Percentiles rank a stretch among this genome's conserved stretches.
These are phyloP conservation scores for Microcos paniculata DNA, from an alignment of 345 rosid species.

Conservation along the genomic window DNA sequence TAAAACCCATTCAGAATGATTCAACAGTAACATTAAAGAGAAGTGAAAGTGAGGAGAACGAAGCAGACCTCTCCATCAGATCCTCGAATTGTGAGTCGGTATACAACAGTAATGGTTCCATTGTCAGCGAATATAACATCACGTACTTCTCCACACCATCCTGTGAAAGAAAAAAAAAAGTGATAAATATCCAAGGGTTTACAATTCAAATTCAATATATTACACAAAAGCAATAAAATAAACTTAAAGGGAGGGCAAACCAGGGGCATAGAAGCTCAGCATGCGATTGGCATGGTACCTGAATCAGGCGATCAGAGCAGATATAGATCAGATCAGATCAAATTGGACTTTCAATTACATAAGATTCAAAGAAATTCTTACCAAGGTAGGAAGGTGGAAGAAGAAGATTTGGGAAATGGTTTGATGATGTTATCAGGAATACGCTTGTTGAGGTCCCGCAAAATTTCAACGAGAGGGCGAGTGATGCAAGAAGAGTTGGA, in stretches of 20 bases:
- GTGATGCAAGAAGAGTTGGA: slow-evolving; percentile 70
- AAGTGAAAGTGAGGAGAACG: slow-evolving; percentile 4
- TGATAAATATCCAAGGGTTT: neutral
- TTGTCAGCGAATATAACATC: slow-evolving; percentile 90
- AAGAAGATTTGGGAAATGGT: slow-evolving; percentile 29
- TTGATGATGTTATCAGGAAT: slow-evolving; percentile 86
- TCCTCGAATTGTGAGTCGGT: slow-evolving; percentile 91
- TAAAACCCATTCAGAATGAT: too few species aligned
- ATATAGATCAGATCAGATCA: slow-evolving; percentile 9
- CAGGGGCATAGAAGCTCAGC: slow-evolving; percentile 98
- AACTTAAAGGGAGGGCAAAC: slow-evolving; percentile 38
- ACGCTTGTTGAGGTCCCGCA: slow-evolving; percentile 93
- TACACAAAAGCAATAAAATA: neutral
- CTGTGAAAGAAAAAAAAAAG: slow-evolving; percentile 30
- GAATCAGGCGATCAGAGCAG: neutral
- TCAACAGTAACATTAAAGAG: neutral
- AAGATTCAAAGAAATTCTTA: neutral
- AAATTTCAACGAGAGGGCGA: slow-evolving; percentile 90
- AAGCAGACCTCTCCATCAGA: slow-evolving; percentile 89
- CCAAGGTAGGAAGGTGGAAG: slow-evolving; percentile 78
- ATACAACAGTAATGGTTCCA: slow-evolving; percentile 86
- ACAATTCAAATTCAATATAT: slow-evolving; percentile 2
- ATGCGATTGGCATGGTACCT: slow-evolving; percentile 98
- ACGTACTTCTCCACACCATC: slow-evolving; percentile 98
- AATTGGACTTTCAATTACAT: too few species aligned